A percentile compares a stretch with the other conserved stretches of the same genome.
These are phyloP conservation scores for Eimeria brunetti DNA, from an alignment of 169 alveolate species.

Conservation along the genomic window DNA sequence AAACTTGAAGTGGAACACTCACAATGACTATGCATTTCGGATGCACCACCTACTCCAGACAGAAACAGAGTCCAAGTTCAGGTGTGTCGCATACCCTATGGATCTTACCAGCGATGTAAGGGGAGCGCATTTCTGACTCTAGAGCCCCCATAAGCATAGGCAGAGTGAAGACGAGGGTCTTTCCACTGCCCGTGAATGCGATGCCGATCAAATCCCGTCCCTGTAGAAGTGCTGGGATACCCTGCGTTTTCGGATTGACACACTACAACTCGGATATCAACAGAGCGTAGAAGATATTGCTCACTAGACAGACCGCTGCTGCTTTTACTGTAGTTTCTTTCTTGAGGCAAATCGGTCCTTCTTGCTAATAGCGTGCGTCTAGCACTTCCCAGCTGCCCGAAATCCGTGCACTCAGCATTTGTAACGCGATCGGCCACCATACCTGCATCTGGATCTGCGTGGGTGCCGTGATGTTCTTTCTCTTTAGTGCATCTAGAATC, in stretches of 20 bases:
- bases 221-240: conserved; percentile 91
- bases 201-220: conserved; percentile 96
- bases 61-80: neutral
- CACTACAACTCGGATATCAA: neutral
- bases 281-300: neutral
- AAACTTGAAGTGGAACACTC: neutral
- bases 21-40: neutral
- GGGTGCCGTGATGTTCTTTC: conserved; percentile 93
- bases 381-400: neutral
- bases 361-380: neutral
- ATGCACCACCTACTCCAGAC: neutral
- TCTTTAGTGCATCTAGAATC: conserved; percentile 89
- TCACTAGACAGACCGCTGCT: neutral
- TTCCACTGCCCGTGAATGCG: conserved; percentile 96
- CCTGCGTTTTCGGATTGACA: conserved; percentile 82
- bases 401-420: neutral
- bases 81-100: neutral
- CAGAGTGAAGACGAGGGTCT: conserved; percentile 94
- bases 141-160: conserved; percentile 94
- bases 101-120: conserved; percentile 73
- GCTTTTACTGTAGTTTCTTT: neutral
- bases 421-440: neutral
- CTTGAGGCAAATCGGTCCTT: neutral
- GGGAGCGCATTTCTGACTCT: conserved; percentile 90
- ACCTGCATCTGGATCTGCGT: conserved; percentile 95